A percentile compares a stretch with the other conserved stretches of the same genome.
phyloP scores from a whole-genome alignment of 805 yeast species.

The Zygotorulaspora florentina region DNA sequence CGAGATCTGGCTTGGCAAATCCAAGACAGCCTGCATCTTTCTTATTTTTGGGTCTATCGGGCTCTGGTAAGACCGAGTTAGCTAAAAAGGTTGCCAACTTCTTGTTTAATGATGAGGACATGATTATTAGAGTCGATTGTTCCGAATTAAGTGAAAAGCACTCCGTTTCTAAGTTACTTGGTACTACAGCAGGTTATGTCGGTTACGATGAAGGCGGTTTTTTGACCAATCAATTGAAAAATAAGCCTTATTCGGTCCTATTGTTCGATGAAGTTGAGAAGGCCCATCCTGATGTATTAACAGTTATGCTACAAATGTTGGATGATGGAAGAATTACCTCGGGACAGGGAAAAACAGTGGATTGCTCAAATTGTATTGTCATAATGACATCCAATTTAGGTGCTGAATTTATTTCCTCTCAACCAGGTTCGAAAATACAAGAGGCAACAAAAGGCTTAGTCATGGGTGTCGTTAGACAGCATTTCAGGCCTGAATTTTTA shows the following conservation, averaged over 20 bases:
- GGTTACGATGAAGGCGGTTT: constrained; percentile 98
- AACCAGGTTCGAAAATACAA: constrained; percentile 59
- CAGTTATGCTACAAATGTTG: constrained; percentile 83
- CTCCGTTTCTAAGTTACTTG: constrained; percentile 89
- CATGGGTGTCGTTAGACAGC: constrained; percentile 76
- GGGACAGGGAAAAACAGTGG: constrained; percentile 88
- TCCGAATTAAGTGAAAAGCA: constrained; percentile 94
- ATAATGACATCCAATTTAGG: constrained; percentile 98
- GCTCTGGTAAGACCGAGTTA: constrained; percentile 97
- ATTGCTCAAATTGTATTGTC: constrained; percentile 86
- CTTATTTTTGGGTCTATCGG: constrained; percentile 89
- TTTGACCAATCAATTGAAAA: constrained; percentile 82
- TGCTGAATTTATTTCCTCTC: constrained; percentile 78
- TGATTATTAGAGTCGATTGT: constrained; percentile 96
- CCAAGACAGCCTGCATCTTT: constrained; percentile 97
- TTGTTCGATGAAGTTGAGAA: constrained; percentile 97
- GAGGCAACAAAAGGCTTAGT: constrained; percentile 70
- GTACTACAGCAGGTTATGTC: constrained; percentile 96
- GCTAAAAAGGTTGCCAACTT: constrained; percentile 97
- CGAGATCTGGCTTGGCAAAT: constrained; percentile 91
- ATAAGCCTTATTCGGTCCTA: constrained; percentile 94
- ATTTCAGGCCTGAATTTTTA: constrained; percentile 95
- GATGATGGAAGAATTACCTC: constrained; percentile 97
- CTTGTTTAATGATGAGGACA: constrained; percentile 91
- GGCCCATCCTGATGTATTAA: constrained; percentile 96